These are phyloP conservation scores for Raphidocelis subcapitata DNA, from an alignment of 139 green algal genomes.

Conservation along the genomic window DNA sequence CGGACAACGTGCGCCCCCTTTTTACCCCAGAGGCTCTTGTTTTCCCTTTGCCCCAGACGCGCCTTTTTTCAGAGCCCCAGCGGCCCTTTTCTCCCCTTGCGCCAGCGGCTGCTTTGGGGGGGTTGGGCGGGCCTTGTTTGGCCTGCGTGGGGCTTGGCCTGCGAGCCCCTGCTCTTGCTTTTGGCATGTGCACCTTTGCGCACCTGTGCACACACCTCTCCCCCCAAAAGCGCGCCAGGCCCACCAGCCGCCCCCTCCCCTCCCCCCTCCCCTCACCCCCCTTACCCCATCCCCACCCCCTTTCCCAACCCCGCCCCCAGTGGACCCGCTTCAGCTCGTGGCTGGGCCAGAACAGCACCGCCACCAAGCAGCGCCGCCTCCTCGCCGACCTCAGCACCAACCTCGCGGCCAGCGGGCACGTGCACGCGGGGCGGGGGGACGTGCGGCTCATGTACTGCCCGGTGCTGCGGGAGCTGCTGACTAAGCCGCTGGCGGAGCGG, in stretches of 20 bases:
- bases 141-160: neutral
- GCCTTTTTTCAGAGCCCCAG: no score
- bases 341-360: conserved; percentile 87
- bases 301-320: no score
- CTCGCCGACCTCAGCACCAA: conserved; percentile 85
- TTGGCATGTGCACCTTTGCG: neutral
- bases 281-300: no score
- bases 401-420: conserved; percentile 55
- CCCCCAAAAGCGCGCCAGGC: no score
- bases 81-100: no score
- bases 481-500: conserved; percentile 43
- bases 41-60: no score
- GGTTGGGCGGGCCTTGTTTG: no score
- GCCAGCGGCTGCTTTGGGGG: no score
- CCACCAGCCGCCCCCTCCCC: no score
- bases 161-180: neutral
- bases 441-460: conserved; percentile 82
- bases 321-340: conserved; percentile 91
- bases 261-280: no score
- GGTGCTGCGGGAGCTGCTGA: conserved; percentile 60
- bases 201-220: neutral
- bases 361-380: conserved; percentile 87
- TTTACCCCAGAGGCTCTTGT: no score
- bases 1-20: conserved; percentile 23
- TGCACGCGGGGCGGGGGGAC: conserved; percentile 10